These are phyloP conservation scores for Raphanus raphanistrum DNA, from an alignment of 345 rosid genomes.

Conservation along the genomic window DNA sequence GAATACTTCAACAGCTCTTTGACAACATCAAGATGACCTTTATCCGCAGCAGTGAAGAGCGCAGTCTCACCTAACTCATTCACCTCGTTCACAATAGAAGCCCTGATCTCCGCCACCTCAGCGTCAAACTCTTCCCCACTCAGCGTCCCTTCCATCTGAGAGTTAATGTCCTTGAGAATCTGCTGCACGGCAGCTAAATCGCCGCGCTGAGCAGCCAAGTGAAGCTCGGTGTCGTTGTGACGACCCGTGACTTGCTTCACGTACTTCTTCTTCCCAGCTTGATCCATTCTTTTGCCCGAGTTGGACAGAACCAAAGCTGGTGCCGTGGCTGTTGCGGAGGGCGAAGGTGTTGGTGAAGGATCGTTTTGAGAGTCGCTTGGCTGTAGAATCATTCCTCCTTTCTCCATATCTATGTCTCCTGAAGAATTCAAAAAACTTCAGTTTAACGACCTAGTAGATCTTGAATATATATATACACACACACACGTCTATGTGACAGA, in stretches of 20 bases:
- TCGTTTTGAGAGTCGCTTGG: slow-evolving; percentile 52
- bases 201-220: slow-evolving; percentile 83
- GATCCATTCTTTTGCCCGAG: slow-evolving; percentile 89
- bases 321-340: slow-evolving; percentile 70
- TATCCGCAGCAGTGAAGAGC: slow-evolving; percentile 82
- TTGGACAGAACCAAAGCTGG: slow-evolving; percentile 80
- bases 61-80: slow-evolving; percentile 95
- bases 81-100: slow-evolving; percentile 83
- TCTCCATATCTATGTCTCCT: slow-evolving; percentile 72
- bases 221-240: slow-evolving; percentile 86
- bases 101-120: slow-evolving; percentile 81
- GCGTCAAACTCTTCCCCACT: slow-evolving; percentile 70
- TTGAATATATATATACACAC: not conserved
- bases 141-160: slow-evolving; percentile 66
- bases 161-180: slow-evolving; percentile 72
- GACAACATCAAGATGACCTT: slow-evolving; percentile 86
- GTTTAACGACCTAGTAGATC: slow-evolving; percentile 19
- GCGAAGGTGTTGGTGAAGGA: slow-evolving; percentile 72
- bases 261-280: slow-evolving; percentile 84
- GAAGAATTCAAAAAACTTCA: slow-evolving; percentile 16
- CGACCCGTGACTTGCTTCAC: slow-evolving; percentile 96
- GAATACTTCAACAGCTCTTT: slow-evolving; percentile 84
- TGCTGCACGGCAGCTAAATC: slow-evolving; percentile 69
- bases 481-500: not conserved
- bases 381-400: slow-evolving; percentile 45